Conservation (phyloP, 306 rosid genomes). For the Cucurbita argyrosperma region DNA sequence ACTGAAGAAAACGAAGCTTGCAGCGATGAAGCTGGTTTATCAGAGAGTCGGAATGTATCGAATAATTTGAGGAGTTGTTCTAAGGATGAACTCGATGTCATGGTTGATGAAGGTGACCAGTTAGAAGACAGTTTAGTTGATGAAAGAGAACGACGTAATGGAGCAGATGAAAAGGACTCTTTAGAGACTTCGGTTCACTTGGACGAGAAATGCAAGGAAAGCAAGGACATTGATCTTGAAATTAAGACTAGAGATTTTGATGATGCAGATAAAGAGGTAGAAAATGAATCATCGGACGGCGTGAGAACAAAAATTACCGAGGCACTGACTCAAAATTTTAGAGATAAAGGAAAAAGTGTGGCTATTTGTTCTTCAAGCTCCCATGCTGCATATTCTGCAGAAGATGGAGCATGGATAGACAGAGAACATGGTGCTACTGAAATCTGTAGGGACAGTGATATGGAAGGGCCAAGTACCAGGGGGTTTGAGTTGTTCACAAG, state of each 20-base stretch:
- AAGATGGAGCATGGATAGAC: constrained; percentile 36
- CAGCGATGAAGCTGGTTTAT: constrained; percentile 15
- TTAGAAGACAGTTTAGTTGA: constrained; percentile 13
- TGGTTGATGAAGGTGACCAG: constrained; percentile 9
- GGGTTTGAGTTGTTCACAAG: constrained; percentile 72
- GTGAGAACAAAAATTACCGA: constrained; percentile 18
- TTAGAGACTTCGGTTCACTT: constrained; percentile 14
- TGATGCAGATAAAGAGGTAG: constrained; percentile 24
- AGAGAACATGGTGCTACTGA: constrained; percentile 38
- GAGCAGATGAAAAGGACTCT: constrained; percentile 14
- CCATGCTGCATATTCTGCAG: constrained; percentile 30
- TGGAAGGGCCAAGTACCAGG: constrained; percentile 82
- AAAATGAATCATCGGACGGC: constrained; percentile 21
- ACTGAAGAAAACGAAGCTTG: constrained; percentile 15
- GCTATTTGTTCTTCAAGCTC: constrained; percentile 26
- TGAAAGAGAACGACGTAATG: constrained; percentile 18
- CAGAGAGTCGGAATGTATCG: constrained; percentile 15
- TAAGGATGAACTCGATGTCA: constrained; percentile 10
- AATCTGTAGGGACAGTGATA: constrained; percentile 27
- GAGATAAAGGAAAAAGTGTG: constrained; percentile 79
- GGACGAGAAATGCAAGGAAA: constrained; percentile 25
- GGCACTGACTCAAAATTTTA: constrained; percentile 25
- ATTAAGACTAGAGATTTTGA: constrained; percentile 21
- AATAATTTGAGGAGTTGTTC: constrained; percentile 1
- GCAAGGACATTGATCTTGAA: constrained; percentile 29